Conservation (phyloP, 768 basidiomycete species). For the Serendipita indica region DNA sequence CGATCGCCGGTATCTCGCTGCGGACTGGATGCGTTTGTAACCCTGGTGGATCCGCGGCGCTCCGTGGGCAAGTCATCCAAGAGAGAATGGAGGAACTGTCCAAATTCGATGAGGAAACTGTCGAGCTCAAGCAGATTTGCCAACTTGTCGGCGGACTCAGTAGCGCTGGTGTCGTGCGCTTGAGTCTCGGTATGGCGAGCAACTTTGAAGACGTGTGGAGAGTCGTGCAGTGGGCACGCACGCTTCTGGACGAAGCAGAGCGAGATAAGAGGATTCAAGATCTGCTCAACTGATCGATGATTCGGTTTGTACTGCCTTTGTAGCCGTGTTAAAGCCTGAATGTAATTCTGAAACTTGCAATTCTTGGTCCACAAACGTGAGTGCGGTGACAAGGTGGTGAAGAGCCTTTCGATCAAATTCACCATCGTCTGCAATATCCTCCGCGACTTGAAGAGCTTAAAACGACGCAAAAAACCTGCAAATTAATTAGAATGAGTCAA, state of each 20-base stretch:
- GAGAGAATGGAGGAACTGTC: slow-evolving; percentile 44
- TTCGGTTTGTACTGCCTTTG: too few relatives aligned
- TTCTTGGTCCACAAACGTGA: too few relatives aligned
- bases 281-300: too few relatives aligned
- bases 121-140: neutral
- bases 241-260: neutral
- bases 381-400: too few relatives aligned
- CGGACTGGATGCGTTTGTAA: slow-evolving; percentile 84
- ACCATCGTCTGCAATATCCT: too few relatives aligned
- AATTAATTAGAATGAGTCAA: too few relatives aligned
- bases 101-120: neutral
- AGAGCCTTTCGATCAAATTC: too few relatives aligned
- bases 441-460: too few relatives aligned
- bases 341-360: too few relatives aligned
- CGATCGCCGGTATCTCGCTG: slow-evolving; percentile 42
- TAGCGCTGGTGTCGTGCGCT: slow-evolving; percentile 13
- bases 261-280: too few relatives aligned
- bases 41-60: slow-evolving; percentile 61
- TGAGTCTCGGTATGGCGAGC: slow-evolving; percentile 62
- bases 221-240: slow-evolving; percentile 20
- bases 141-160: neutral
- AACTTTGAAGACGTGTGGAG: slow-evolving; percentile 54
- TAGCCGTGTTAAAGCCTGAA: too few relatives aligned
- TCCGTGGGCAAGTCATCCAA: slow-evolving; percentile 42
- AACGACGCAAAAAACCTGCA: too few relatives aligned